phyloP scores from a whole-genome alignment of 73 alveolate species.

The Tetrahymena borealis region DNA sequence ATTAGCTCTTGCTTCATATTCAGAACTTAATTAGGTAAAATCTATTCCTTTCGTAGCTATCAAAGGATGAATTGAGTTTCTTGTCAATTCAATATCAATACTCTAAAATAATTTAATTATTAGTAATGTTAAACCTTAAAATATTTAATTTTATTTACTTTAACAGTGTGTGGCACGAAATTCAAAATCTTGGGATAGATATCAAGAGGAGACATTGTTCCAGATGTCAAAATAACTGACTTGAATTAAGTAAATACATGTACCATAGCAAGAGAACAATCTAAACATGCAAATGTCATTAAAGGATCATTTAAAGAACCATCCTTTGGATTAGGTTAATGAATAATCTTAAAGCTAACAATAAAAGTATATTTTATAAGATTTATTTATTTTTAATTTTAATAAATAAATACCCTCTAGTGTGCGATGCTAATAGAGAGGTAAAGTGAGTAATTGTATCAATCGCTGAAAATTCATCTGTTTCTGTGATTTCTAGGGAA shows the following conservation, averaged over 20 bases:
- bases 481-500: conserved; percentile 53
- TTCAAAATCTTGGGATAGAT: conserved; percentile 67
- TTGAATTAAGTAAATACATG: conserved; percentile 53
- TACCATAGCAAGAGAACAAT: conserved; percentile 66
- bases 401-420: conserved; percentile 39
- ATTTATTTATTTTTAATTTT: background rate
- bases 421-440: conserved; percentile 53
- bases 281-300: conserved; percentile 67
- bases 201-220: conserved; percentile 77
- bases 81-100: conserved; percentile 62
- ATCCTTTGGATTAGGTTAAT: conserved; percentile 69
- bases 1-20: conserved; percentile 70
- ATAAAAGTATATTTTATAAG: background rate
- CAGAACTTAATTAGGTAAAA: conserved; percentile 47
- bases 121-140: background rate
- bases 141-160: background rate
- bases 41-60: conserved; percentile 74
- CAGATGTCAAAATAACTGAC: conserved; percentile 68
- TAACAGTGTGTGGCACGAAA: conserved; percentile 60
- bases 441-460: conserved; percentile 60
- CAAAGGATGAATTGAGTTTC: conserved; percentile 71
- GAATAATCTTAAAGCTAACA: conserved; percentile 48
- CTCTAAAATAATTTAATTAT: background rate
- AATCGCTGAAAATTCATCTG: conserved; percentile 55
- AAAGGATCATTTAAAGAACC: conserved; percentile 59